A percentile compares a stretch with the other conserved stretches of the same genome.
phyloP scores from a whole-genome alignment of 345 rosid species.

The Gossypium ekmanianum region DNA sequence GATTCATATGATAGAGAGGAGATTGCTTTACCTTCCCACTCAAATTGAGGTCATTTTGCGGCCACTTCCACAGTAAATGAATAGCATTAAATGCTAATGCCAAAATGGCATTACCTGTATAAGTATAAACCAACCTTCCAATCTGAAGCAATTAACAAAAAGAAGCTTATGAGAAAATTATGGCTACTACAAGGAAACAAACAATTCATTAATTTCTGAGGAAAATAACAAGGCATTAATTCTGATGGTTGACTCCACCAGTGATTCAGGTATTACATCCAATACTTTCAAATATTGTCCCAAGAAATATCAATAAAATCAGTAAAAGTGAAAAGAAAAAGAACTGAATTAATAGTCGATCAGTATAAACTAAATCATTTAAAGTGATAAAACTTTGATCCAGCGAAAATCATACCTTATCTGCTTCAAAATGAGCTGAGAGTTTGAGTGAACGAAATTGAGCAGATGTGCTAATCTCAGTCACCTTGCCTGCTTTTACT shows the following conservation, averaged over 20 bases:
- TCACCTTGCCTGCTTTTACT: conserved; percentile 21
- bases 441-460: conserved; percentile 32
- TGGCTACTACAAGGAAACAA: conserved; percentile 2
- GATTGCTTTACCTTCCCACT: conserved; percentile 31
- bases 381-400: background rate
- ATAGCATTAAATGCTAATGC: conserved; percentile 35
- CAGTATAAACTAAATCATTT: background rate
- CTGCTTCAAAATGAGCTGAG: conserved; percentile 20
- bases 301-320: background rate
- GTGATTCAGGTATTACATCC: background rate
- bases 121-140: conserved; percentile 34
- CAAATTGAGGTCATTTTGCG: conserved; percentile 21
- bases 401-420: conserved; percentile 26
- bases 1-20: background rate
- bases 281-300: background rate
- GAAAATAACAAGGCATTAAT: background rate
- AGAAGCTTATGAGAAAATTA: background rate
- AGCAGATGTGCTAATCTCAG: conserved; percentile 34
- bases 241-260: conserved; percentile 4
- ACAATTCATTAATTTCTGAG: background rate
- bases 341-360: too few relatives aligned
- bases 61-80: conserved; percentile 44
- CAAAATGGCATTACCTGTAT: conserved; percentile 38
- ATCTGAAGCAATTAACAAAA: conserved; percentile 26
- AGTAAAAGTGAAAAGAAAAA: too few relatives aligned